Conservation (phyloP, 257 asterid genomes). For the Nicotiana obtusifolia region DNA sequence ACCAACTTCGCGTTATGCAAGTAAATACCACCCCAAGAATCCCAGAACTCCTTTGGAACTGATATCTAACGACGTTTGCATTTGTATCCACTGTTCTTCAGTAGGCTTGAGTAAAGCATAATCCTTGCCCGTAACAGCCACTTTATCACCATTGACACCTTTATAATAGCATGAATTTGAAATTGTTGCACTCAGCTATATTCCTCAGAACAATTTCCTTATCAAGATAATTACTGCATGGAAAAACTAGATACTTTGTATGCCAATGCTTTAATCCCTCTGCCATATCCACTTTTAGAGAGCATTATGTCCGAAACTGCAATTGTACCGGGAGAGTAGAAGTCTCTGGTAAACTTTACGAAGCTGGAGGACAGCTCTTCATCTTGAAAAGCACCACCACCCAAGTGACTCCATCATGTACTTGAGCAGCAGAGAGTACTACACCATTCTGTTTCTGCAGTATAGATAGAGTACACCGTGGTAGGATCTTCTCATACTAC, state of each 20-base stretch:
- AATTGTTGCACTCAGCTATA: neutral
- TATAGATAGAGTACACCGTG: no score
- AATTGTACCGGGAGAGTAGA: neutral
- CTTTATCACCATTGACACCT: neutral
- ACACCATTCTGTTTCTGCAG: neutral
- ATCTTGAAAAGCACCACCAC: neutral
- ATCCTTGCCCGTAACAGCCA: neutral
- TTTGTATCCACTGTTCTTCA: neutral
- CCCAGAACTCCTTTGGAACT: neutral
- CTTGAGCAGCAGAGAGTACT: neutral
- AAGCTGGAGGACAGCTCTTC: neutral
- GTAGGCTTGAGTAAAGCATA: neutral
- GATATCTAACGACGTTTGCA: neutral
- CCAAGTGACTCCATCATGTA: neutral
- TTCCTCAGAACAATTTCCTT: neutral
- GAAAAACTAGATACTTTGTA: neutral
- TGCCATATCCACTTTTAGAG: no score
- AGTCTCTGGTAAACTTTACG: neutral
- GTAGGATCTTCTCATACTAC: no score
- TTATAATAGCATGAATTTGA: neutral
- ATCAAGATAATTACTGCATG: neutral
- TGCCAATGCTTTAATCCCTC: no score
- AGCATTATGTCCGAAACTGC: neutral
- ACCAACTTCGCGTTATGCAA: neutral
- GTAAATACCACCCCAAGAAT: neutral